A percentile compares a stretch with the other conserved stretches of the same genome.
Evolutionary conservation across 352 stramenopile genomes (phyloP).

Genomic region (Phytophthora nicotianae): DNA sequence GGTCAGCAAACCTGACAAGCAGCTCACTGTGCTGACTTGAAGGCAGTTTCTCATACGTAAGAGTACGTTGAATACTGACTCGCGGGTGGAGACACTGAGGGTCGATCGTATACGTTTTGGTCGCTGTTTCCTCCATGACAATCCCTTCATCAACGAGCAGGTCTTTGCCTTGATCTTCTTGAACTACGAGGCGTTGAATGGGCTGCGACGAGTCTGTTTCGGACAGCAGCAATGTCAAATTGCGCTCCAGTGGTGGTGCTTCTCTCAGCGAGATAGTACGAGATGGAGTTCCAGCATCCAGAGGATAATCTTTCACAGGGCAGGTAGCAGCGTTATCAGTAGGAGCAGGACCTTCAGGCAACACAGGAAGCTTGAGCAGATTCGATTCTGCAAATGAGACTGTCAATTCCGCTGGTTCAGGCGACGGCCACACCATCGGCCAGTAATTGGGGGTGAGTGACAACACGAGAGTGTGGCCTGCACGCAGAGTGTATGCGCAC

Average conservation of each 20-base stretch:
- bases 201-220: slow-evolving; percentile 38
- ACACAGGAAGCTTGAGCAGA: slow-evolving; percentile 40
- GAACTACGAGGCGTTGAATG: slow-evolving; percentile 39
- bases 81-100: slow-evolving; percentile 33
- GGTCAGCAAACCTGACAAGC: slow-evolving; percentile 20
- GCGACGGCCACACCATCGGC: slow-evolving; percentile 57
- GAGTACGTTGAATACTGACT: slow-evolving; percentile 42
- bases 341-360: slow-evolving; percentile 6
- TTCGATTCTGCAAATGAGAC: slow-evolving; percentile 38
- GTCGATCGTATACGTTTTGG: slow-evolving; percentile 53
- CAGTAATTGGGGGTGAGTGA: slow-evolving; percentile 55
- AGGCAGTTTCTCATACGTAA: slow-evolving; percentile 51
- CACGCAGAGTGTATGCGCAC: slow-evolving; percentile 45
- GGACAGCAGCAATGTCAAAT: slow-evolving; percentile 41
- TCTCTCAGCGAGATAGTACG: slow-evolving; percentile 43
- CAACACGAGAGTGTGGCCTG: slow-evolving; percentile 41
- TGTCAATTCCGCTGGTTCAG: slow-evolving; percentile 39
- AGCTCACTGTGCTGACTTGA: slow-evolving; percentile 16
- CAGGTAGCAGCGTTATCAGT: slow-evolving; percentile 9
- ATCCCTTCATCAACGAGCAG: slow-evolving; percentile 57
- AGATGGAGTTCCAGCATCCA: slow-evolving; percentile 36
- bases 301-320: slow-evolving; percentile 40
- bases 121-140: slow-evolving; percentile 47
- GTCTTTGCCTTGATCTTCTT: slow-evolving; percentile 52
- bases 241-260: slow-evolving; percentile 36